Conservation (phyloP, 768 basidiomycete species). For the Cystofilobasidium ferigula region DNA sequence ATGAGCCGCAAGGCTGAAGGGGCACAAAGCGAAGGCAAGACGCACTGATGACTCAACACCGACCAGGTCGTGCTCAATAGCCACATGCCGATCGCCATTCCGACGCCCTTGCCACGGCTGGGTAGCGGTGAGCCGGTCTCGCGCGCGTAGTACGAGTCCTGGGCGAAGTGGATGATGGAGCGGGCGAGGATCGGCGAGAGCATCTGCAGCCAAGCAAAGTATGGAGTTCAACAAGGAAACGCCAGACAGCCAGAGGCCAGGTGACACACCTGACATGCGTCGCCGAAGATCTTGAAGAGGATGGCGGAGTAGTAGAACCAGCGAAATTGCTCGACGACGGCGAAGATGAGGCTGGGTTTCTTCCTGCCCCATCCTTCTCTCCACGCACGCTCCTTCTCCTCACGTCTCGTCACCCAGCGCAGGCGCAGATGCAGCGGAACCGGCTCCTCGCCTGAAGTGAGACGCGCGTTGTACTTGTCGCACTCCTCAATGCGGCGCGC, state of each 20-base stretch:
- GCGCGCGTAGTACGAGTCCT: slow-evolving; percentile 1
- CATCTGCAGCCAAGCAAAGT: too few species aligned
- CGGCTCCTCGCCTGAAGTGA: slow-evolving; percentile 58
- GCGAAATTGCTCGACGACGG: slow-evolving; percentile 32
- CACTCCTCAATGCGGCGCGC: slow-evolving; percentile 50
- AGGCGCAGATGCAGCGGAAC: slow-evolving; percentile 45
- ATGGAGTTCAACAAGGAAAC: neutral
- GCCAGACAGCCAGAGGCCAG: too few species aligned
- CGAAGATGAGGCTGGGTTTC: slow-evolving; percentile 34
- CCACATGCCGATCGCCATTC: slow-evolving; percentile 20
- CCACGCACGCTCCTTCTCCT: slow-evolving; percentile 53
- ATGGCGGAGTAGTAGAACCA: slow-evolving; percentile 4
- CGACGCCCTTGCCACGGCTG: slow-evolving; percentile 8
- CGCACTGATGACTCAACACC: slow-evolving; percentile 7
- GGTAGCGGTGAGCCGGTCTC: neutral
- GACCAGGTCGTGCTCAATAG: slow-evolving; percentile 10
- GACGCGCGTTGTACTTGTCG: slow-evolving; percentile 56
- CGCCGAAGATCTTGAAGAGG: slow-evolving; percentile 21
- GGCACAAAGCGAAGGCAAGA: too few species aligned
- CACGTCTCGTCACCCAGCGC: slow-evolving; percentile 46
- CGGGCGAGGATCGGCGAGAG: neutral
- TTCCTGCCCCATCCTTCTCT: slow-evolving; percentile 34
- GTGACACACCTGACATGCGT: slow-evolving; percentile 17
- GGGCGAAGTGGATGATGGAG: slow-evolving; percentile 17
- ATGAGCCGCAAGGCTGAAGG: too few species aligned